Evolutionary conservation across 306 rosid species (phyloP).

Genomic region (Prunus fruticosa): DNA sequence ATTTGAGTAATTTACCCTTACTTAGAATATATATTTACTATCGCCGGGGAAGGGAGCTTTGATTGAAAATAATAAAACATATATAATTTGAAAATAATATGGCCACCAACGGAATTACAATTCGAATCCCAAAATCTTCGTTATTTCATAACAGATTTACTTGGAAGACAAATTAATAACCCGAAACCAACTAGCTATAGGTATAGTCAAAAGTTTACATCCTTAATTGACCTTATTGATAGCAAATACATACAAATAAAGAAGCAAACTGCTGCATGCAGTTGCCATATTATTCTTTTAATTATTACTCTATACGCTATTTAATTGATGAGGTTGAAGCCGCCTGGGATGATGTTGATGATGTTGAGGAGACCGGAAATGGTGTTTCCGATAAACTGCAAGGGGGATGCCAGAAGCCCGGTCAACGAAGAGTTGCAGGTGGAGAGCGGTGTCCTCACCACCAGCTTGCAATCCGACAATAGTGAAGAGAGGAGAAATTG

Average conservation of each 20-base stretch:
- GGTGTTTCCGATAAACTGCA: conserved; percentile 6
- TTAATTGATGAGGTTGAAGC: conserved; percentile 9
- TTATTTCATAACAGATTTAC: too few relatives aligned
- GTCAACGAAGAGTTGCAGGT: conserved; percentile 30
- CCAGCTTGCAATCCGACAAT: conserved; percentile 18
- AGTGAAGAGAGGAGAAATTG: conserved; percentile 17
- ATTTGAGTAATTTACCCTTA: too few relatives aligned
- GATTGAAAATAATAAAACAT: too few relatives aligned
- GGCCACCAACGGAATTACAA: too few relatives aligned
- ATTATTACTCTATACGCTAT: neutral
- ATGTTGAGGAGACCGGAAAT: conserved; percentile 9
- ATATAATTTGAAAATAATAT: too few relatives aligned
- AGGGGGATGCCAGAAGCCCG: neutral
- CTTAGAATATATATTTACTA: too few relatives aligned
- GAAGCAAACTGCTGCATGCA: neutral
- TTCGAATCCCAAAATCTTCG: too few relatives aligned
- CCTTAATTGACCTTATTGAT: neutral
- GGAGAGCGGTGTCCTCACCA: conserved; percentile 33
- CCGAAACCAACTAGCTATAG: neutral
- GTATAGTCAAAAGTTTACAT: neutral
- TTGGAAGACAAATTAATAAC: too few relatives aligned
- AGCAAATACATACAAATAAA: neutral
- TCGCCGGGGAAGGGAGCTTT: too few relatives aligned
- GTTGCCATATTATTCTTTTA: neutral
- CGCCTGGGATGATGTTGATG: conserved; percentile 15